Evolutionary conservation across 352 stramenopile species (phyloP), one percentile per base, ranked within the genome.

Genomic region (Paralagenidium karlingii): DNA sequence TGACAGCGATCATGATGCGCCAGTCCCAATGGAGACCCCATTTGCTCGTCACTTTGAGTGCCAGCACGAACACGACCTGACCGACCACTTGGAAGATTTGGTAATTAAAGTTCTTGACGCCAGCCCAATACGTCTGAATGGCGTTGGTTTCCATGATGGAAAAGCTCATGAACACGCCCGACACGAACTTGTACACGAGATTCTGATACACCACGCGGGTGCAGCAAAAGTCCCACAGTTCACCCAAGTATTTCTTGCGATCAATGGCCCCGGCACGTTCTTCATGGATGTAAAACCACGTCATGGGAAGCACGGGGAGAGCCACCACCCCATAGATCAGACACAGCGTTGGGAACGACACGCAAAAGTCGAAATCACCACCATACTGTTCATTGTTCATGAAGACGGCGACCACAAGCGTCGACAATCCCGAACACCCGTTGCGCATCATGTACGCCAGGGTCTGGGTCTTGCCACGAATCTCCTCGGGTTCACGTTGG

Each of bases 11-110:
- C 28, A 61, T 64, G 15, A 32, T 44, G 7, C 68, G 60, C 68
- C 68, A 82, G 46, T 78, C 62, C 51, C 60, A 77, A 13, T 82
- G 51, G 10, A 68, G 55, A 12, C 66, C 66, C 37, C 67, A 80
- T 31, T 65, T 78, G 18, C 60, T 58, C 2, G 60, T 57, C 22
- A 68, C 51, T 49, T 54, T 71, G n/a, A 82, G 56, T 1, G 60
- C 49, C 1, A 34, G 11, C 25, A 55, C 45, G 38, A 68, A 69
- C 4, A 60, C 36, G 3, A 76, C 43, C 13, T 56, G 68, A 12
- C 18, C 53, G 8, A 64, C 48, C 16, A 78, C 49, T 6, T 36
- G 43, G 5, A 42, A 38, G 19, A 75, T 43, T 34, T 62, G 70
- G 26, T 78, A 49, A 9, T 58, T 49, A 8, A 80, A 30, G 13